Conservation (phyloP, 768 basidiomycete genomes). For the Piloderma croceum region DNA sequence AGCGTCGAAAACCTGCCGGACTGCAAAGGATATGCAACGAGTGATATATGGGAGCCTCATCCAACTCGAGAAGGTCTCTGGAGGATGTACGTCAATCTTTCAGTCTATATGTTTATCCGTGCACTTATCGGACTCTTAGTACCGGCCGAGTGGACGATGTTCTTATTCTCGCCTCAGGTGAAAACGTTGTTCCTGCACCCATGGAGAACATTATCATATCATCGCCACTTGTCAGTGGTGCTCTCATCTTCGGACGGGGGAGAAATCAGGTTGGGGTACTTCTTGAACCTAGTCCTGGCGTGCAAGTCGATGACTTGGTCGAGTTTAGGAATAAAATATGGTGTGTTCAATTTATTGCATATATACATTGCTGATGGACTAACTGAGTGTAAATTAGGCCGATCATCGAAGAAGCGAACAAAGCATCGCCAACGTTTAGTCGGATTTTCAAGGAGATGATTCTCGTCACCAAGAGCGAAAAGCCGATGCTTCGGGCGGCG, state of each 20-base stretch:
- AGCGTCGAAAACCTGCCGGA: neutral
- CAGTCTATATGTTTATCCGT: neutral
- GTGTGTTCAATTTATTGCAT: constrained; percentile 15
- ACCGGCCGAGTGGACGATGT: constrained; percentile 35
- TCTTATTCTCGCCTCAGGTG: constrained; percentile 25
- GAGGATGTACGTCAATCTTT: constrained; percentile 30
- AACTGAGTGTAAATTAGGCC: no score
- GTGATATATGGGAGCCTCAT: constrained; percentile 39
- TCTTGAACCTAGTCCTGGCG: constrained; percentile 21
- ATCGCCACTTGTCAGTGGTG: constrained; percentile 22
- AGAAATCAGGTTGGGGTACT: constrained; percentile 28
- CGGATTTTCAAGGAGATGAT: constrained; percentile 52
- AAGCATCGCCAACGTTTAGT: constrained; percentile 33
- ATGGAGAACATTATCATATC: constrained; percentile 26
- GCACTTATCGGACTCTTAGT: no score
- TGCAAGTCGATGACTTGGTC: constrained; percentile 27
- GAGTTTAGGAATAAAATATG: constrained; percentile 33
- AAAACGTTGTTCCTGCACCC: constrained; percentile 29
- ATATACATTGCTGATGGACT: neutral
- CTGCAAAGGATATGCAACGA: constrained; percentile 34
- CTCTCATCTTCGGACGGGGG: constrained; percentile 36
- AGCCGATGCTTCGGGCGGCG: constrained; percentile 39
- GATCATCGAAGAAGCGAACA: constrained; percentile 38
- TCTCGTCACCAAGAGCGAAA: constrained; percentile 33
- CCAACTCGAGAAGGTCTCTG: constrained; percentile 38